Percentiles rank a stretch among this genome's conserved stretches.
Conservation (phyloP, 2,329 filamentous ascomycete species). For the Aureobasidium zeae region DNA sequence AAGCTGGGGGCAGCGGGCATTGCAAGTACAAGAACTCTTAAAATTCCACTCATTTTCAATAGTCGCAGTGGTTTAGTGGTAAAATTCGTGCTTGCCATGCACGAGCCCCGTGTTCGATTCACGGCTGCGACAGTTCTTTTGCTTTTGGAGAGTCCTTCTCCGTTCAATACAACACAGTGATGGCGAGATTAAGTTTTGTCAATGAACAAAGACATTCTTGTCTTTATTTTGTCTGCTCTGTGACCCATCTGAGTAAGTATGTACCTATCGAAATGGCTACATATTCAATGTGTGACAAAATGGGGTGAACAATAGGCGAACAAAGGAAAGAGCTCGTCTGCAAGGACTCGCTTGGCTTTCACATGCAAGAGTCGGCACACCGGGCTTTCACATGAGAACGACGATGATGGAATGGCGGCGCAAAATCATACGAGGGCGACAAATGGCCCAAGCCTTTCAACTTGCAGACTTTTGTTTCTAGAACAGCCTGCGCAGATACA, state of each 20-base stretch:
- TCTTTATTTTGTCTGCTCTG: neutral
- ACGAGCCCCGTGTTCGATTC: conserved; percentile 16
- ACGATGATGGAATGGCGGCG: conserved; percentile 8
- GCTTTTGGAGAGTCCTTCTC: too few relatives aligned
- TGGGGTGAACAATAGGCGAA: conserved; percentile 2
- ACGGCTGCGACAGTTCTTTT: conserved; percentile 16
- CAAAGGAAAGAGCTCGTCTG: neutral
- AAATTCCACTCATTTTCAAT: too few relatives aligned
- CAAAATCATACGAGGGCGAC: conserved; percentile 10
- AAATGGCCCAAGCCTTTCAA: conserved; percentile 9
- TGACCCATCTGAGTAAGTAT: neutral
- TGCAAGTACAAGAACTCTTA: too few relatives aligned
- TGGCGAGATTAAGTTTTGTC: conserved; percentile 7
- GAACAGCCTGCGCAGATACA: neutral
- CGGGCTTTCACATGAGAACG: conserved; percentile 4
- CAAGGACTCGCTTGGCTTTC: neutral
- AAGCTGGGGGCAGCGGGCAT: too few relatives aligned
- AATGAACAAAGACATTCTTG: conserved; percentile 11
- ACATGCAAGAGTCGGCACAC: too few relatives aligned
- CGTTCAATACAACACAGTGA: too few relatives aligned
- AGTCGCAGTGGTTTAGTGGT: conserved; percentile 16
- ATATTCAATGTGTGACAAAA: too few relatives aligned
- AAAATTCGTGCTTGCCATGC: conserved; percentile 16
- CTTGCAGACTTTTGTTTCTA: neutral
- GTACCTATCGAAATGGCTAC: conserved; percentile 3